Evolutionary conservation across 805 yeast genomes (phyloP), one percentile per base, ranked within the genome.

Genomic region (Geotrichum ghanense): DNA sequence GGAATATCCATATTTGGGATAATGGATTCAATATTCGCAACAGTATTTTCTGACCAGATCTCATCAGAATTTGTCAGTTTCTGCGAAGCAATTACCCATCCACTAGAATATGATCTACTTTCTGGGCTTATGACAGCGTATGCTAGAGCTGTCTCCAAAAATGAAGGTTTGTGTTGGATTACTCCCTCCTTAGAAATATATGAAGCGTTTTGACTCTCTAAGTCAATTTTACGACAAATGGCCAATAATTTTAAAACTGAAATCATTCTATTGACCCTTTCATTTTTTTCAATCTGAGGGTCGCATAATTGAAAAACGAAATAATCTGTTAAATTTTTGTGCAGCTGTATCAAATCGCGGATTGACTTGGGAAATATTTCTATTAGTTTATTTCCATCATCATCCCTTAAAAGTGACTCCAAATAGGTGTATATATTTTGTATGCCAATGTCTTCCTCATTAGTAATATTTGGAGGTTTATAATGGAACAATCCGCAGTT

Each of bases 41-140:
- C 14, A 35, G 41, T 35, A 19, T n/a, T n/a, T n/a, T n/a, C n/a
- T n/a, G n/a, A n/a, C n/a, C n/a, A n/a, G n/a, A n/a, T n/a, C n/a
- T n/a, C n/a, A n/a, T n/a, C n/a, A n/a, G n/a, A n/a, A n/a, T n/a
- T n/a, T n/a, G n/a, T n/a, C n/a, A n/a, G n/a, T n/a, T n/a, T n/a
- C n/a, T n/a, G n/a, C n/a, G 80, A 70, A 0, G 89, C 81, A 48
- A 70, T 65, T 2, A 74, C 63, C 97, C 97, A 90, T 6, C 79
- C 67, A 42, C 70, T 69, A 6, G 82, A 74, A 58, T 75, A 86
- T 19, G 70, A 61, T 49, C 97, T 72, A 25, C 90, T 78, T 57
- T 84, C 92, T 0, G 96, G 95, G 1, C 90, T 72, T 25, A 85
- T 68, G 16, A 89, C 73, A 1, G 88, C 85, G 53, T 83, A 76